Base-by-base conservation (phyloP, 768 basidiomycete species). In the Naematelia encephala region DNA sequence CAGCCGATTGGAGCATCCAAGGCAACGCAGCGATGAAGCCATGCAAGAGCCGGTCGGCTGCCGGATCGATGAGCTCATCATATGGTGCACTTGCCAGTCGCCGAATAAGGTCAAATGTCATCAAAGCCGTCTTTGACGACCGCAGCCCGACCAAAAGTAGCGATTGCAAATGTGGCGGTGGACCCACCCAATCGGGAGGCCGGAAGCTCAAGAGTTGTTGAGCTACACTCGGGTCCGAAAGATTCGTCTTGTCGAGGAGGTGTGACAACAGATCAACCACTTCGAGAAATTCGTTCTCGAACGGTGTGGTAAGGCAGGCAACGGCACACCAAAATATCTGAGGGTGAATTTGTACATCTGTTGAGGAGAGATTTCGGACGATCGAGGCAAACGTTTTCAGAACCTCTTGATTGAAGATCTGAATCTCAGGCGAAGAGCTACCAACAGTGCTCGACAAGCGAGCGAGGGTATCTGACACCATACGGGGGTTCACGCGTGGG, bases 311-410 rank as follows among this genome's bases (percentile, higher is more conserved):
- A 19, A 94, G 82, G 68, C 86, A 89, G 0, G 90, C 91, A 46
- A 83, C 83, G 1, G 86, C 81, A 70, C 85, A 86, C 93, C 92
- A 96, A 76, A 89, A 94, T 51, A 93, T 80, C 62, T 89, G 89
- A 2, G 92, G 90, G 54, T 81, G 63, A 4, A 56, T 79, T 62
- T 87, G 82, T 13, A 88, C 79, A 49, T 86, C 84, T 13, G 80
- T 78, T 2, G 82, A 79, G 16, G 80, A 79, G 19, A 84, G 83
- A 59, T 88, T 79, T 16, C 86, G 82, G 12, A 82, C 83, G 54
- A 96, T 81, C 0, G 88, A 44, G 11, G 61, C 70, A 34, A 78
- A 70, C 1, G 74, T 93, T 43, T 84, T 80, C 29, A 96, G 78
- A 59, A 94, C 86, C 77, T 92, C 92, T 5, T 84, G 83, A 16